Evolutionary conservation across 2,329 filamentous ascomycete species (phyloP), one percentile per base, ranked within the genome.

Genomic region (Pyrenochaeta sp.): DNA sequence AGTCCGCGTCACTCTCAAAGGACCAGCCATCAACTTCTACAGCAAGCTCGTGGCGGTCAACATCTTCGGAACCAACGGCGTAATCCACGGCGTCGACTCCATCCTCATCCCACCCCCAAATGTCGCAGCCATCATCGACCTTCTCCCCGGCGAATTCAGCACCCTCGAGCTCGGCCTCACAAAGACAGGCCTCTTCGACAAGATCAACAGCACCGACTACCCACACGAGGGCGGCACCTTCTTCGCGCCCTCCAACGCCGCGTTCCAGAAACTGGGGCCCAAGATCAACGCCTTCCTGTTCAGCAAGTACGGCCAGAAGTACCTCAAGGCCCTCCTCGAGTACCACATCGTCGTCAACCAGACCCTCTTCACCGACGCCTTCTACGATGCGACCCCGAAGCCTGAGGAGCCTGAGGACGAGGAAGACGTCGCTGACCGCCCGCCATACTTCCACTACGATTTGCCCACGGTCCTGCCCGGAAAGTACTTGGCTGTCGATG

Each of bases 241-340:
- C 48, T 95, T 96, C 61, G 88, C 88, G 0, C 91, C 92, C 0
- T 83, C 81, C 31, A 96, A 96, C 78, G 74, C 72, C 4, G 92
- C 91, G n/a, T 96, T 93, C 75, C 66, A 80, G 59, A 82, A 82
- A 54, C 84, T 96, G 1, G 90, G 90, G 0, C 80, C 82, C 1
- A 77, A 69, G 41, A 82, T 87, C 60, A 95, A 93, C 64, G 88
- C 85, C 15, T 96, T 96, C 79, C 78, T 96, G 3, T 96, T 96
- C 79, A 89, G 87, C 45, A 77, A 82, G 19, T 81, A 79, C 38
- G 92, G 92, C 2, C 76, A 81, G 52, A 86, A 86, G 68, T 96
- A 90, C 66, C 81, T 96, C 13, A 84, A 82, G 54, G 89, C 89
- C 0, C 75, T 96, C 31, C 77, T 95, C 11, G 78, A 89, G 74